Conservation (phyloP, 371 early-diverging fungal species). For the Circinella umbellata region DNA sequence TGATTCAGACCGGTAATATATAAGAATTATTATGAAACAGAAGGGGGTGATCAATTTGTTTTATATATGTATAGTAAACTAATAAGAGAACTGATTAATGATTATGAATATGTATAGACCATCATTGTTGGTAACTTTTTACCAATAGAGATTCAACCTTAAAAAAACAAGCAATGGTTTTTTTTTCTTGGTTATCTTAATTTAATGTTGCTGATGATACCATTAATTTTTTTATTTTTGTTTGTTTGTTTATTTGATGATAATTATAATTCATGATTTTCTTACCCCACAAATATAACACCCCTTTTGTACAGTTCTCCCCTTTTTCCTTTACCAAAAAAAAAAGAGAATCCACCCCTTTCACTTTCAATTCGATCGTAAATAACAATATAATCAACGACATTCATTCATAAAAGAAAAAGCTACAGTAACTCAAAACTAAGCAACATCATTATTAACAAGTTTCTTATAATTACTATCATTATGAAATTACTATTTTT, state of each 20-base stretch:
- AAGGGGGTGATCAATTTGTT: neutral
- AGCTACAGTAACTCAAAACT: no score
- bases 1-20: constrained; percentile 30
- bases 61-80: neutral
- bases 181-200: neutral
- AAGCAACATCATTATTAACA: no score
- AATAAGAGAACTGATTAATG: neutral
- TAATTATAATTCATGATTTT: neutral
- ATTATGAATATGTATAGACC: constrained; percentile 31
- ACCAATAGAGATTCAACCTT: constrained; percentile 46
- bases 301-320: no score
- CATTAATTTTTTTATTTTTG: no score
- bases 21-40: neutral
- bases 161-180: neutral
- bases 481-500: neutral
- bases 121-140: constrained; percentile 85
- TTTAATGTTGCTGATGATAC: no score
- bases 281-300: neutral
- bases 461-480: no score
- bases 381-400: neutral
- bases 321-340: no score
- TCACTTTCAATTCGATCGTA: neutral
- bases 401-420: no score
- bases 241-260: neutral
- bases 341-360: neutral